phyloP scores from a whole-genome alignment of 768 basidiomycete species.

The Udeniomyces megalosporus region DNA sequence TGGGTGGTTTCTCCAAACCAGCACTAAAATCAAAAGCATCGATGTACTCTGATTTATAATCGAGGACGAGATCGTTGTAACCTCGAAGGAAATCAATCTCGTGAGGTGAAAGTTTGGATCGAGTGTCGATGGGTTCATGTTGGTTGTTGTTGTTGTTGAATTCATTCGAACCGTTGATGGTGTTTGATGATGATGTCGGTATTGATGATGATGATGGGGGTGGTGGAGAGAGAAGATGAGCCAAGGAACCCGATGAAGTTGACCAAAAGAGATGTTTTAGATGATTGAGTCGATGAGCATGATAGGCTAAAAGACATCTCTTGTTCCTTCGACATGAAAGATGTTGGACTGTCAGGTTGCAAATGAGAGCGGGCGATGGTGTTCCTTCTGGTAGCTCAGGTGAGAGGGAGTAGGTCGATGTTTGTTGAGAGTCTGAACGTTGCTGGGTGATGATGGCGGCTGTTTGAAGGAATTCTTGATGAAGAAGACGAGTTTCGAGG shows the following conservation, averaged over 20 bases:
- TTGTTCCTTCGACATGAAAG: slow-evolving; percentile 84
- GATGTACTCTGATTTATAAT: slow-evolving; percentile 67
- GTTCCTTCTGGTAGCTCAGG: slow-evolving; percentile 21
- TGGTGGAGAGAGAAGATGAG: slow-evolving; percentile 56
- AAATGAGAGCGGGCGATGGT: slow-evolving; percentile 31
- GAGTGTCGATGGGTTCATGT: slow-evolving; percentile 43
- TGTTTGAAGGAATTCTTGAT: slow-evolving; percentile 21
- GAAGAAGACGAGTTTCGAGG: slow-evolving; percentile 77
- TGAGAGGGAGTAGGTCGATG: slow-evolving; percentile 26
- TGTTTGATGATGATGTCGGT: no score
- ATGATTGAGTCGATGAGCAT: slow-evolving; percentile 65
- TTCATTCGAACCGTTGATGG: no score
- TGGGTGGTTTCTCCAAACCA: slow-evolving; percentile 60
- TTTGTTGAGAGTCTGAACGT: slow-evolving; percentile 34
- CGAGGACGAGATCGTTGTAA: slow-evolving; percentile 65
- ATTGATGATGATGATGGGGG: no score
- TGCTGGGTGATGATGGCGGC: slow-evolving; percentile 23
- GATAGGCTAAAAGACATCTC: slow-evolving; percentile 87
- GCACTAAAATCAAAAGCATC: slow-evolving; percentile 69
- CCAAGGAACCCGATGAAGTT: slow-evolving; percentile 60
- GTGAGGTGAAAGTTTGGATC: slow-evolving; percentile 57
- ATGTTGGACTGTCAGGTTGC: slow-evolving; percentile 64
- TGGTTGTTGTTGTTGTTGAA: no score
- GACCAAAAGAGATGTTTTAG: slow-evolving; percentile 81
- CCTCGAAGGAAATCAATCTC: slow-evolving; percentile 70